Conservation (phyloP, 1,284 basidiomycete species). For the Vanrija sp. region DNA sequence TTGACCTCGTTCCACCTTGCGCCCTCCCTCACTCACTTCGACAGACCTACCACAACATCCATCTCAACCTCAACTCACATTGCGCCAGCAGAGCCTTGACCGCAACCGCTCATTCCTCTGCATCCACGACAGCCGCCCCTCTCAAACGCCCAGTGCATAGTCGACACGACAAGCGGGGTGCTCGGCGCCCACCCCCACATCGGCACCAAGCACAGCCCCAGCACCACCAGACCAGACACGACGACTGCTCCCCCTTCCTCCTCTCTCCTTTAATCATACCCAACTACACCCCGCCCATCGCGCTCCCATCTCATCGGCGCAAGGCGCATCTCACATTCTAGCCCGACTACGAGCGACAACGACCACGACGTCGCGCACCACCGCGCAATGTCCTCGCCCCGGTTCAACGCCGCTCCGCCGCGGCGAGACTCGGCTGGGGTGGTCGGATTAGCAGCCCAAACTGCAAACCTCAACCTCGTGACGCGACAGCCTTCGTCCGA, state of each 20-base stretch:
- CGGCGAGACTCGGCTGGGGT: background rate
- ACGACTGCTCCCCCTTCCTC: background rate
- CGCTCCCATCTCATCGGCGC: too few relatives aligned
- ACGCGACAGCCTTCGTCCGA: background rate
- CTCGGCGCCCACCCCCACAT: background rate
- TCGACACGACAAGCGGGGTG: background rate
- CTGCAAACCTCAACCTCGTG: conserved; percentile 1
- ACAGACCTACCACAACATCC: too few relatives aligned
- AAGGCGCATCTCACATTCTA: too few relatives aligned
- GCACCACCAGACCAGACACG: background rate
- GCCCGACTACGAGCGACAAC: too few relatives aligned
- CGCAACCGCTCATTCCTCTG: background rate
- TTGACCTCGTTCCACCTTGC: too few relatives aligned
- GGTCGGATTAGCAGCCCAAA: conserved; percentile 3
- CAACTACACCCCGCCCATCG: background rate
- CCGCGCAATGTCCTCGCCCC: background rate
- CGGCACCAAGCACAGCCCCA: background rate
- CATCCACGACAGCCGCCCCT: too few relatives aligned
- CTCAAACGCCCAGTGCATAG: background rate
- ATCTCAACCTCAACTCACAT: too few relatives aligned
- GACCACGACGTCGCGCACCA: background rate
- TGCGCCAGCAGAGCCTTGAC: background rate
- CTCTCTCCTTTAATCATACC: background rate
- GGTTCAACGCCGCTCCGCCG: background rate
- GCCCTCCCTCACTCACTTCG: too few relatives aligned